Evolutionary conservation across 2,329 filamentous ascomycete genomes (phyloP).

Genomic region (Beauveria bassiana): DNA sequence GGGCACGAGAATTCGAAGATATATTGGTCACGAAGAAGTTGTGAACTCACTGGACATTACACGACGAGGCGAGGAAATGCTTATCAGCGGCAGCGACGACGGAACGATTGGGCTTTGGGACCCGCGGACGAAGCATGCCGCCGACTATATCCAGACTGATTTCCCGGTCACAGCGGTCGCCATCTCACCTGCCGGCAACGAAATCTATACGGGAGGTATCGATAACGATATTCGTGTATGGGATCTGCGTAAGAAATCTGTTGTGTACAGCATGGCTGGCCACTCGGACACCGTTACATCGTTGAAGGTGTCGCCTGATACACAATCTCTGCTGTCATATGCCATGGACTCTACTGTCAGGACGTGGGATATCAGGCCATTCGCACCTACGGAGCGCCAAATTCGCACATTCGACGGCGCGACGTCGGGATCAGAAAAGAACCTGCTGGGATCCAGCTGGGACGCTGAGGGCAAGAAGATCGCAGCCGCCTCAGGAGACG

Average conservation of each 20-base stretch:
- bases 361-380: slow-evolving; percentile 94
- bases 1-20: slow-evolving; percentile 83
- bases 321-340: slow-evolving; percentile 82
- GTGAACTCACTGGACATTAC: slow-evolving; percentile 87
- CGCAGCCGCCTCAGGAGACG: slow-evolving; percentile 81
- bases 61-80: slow-evolving; percentile 79
- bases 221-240: slow-evolving; percentile 97
- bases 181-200: slow-evolving; percentile 88
- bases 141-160: slow-evolving; percentile 81
- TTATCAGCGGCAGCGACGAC: slow-evolving; percentile 90
- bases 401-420: slow-evolving; percentile 91
- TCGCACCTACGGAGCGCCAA: slow-evolving; percentile 79
- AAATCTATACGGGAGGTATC: slow-evolving; percentile 89
- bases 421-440: slow-evolving; percentile 79
- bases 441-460: slow-evolving; percentile 86
- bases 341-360: slow-evolving; percentile 89
- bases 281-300: slow-evolving; percentile 91
- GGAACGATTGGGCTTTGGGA: slow-evolving; percentile 95
- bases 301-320: slow-evolving; percentile 84
- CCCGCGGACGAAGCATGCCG: slow-evolving; percentile 78
- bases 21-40: slow-evolving; percentile 91
- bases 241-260: slow-evolving; percentile 87
- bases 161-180: slow-evolving; percentile 89
- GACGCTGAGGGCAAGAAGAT: slow-evolving; percentile 78
- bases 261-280: slow-evolving; percentile 80